These are phyloP conservation scores for Dissophora globulifera DNA, from an alignment of 192 early-diverging fungal species.

Conservation along the genomic window DNA sequence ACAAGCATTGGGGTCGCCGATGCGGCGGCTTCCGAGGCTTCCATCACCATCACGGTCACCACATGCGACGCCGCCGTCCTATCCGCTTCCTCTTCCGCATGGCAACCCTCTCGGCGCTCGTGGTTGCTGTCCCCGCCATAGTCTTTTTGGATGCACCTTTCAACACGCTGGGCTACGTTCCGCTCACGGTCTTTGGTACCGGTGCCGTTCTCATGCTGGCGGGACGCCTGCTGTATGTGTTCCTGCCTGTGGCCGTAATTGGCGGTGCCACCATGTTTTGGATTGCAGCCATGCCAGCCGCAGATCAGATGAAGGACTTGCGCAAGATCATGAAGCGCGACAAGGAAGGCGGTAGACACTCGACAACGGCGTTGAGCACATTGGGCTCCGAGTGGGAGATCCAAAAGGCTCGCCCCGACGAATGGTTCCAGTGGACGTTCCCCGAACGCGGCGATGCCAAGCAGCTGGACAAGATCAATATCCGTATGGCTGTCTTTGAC, in stretches of 20 bases:
- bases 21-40: conserved; percentile 12
- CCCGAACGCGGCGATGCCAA: conserved; percentile 4
- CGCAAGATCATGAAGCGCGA: conserved; percentile 27
- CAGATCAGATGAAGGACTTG: conserved; percentile 20
- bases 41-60: conserved; percentile 17
- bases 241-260: conserved; percentile 8
- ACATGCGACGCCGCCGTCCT: conserved; percentile 5
- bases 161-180: conserved; percentile 8
- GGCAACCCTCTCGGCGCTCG: conserved; percentile 22
- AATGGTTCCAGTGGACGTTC: conserved; percentile 45
- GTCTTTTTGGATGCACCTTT: conserved; percentile 18
- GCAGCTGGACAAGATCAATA: conserved; percentile 18
- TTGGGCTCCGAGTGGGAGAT: conserved; percentile 29
- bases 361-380: conserved; percentile 10
- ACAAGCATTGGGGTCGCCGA: no score
- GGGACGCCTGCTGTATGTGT: conserved; percentile 14
- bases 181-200: conserved; percentile 18
- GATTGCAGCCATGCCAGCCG: conserved; percentile 12
- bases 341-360: conserved; percentile 1
- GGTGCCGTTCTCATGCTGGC: conserved; percentile 24
- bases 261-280: conserved; percentile 27
- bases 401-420: conserved; percentile 20
- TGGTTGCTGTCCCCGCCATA: conserved; percentile 30
- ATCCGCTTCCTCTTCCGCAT: conserved; percentile 25
- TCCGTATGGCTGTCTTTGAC: conserved; percentile 41